These are phyloP conservation scores for Hanseniaspora meyeri DNA, from an alignment of 805 yeast genomes.

Conservation along the genomic window DNA sequence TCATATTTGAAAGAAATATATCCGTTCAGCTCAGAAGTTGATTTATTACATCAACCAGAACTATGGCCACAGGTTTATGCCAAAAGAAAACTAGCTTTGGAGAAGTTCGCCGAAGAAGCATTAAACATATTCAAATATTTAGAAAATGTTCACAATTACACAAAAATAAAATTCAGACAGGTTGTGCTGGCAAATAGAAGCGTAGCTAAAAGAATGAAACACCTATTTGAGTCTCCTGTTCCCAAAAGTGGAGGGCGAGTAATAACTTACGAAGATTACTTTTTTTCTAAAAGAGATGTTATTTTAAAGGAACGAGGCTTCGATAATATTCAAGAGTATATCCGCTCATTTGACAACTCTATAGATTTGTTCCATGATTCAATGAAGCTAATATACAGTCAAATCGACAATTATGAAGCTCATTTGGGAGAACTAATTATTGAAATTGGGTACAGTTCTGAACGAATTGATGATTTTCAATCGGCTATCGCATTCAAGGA, in stretches of 20 bases:
- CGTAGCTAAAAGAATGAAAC: neutral
- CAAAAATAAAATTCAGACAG: neutral
- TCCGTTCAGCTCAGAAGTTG: neutral
- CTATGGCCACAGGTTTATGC: neutral
- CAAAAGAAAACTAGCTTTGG: neutral
- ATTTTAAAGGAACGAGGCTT: neutral
- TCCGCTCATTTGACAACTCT: neutral
- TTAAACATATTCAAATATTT: neutral
- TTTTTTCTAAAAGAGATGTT: neutral
- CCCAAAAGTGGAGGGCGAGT: neutral
- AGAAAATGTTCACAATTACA: neutral
- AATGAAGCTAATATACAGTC: neutral
- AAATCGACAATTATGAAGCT: neutral
- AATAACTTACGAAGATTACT: neutral
- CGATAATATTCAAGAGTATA: neutral
- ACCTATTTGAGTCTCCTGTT: neutral
- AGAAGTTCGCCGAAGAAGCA: neutral
- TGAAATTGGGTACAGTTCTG: neutral
- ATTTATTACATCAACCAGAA: neutral
- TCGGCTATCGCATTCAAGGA: neutral
- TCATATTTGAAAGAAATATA: neutral
- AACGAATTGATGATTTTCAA: neutral
- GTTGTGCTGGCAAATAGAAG: neutral
- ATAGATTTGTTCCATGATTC: neutral
- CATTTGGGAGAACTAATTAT: neutral